Evolutionary conservation across 257 asterid species (phyloP).

Genomic region (Anisodus acutangulus): DNA sequence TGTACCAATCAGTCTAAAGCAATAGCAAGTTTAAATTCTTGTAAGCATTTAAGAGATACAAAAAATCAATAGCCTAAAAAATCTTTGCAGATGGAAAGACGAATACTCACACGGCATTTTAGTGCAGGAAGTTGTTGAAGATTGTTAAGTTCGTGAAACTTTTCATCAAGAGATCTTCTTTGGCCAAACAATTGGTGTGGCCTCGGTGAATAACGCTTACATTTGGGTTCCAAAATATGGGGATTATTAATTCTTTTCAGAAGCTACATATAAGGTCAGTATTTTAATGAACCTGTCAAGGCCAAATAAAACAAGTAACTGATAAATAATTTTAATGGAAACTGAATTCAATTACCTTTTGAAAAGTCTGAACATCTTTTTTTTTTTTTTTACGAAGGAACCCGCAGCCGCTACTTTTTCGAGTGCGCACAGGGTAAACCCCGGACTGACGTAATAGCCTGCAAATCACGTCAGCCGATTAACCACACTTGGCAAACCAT

Average conservation of each 20-base stretch:
- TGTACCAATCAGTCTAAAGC: conserved; percentile 15
- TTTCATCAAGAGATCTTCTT: conserved; percentile 36
- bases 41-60: neutral
- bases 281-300: neutral
- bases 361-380: conserved; percentile 18
- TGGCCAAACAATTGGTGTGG: conserved; percentile 3
- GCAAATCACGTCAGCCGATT: too few species aligned
- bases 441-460: too few species aligned
- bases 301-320: neutral
- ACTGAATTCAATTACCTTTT: too few species aligned
- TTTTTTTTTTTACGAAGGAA: too few species aligned
- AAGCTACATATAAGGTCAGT: conserved; percentile 30
- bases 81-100: neutral
- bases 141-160: neutral
- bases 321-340: neutral
- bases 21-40: neutral
- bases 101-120: conserved; percentile 33
- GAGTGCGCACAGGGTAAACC: too few species aligned
- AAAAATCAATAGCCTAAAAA: neutral
- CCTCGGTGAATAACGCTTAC: conserved; percentile 24
- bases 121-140: neutral
- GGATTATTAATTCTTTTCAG: conserved; percentile 17
- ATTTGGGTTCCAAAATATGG: conserved; percentile 34
- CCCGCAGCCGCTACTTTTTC: too few species aligned
- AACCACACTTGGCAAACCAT: too few species aligned